These are phyloP conservation scores for Aquanectria penicillioides DNA, from an alignment of 2,329 filamentous ascomycete genomes.

Conservation along the genomic window DNA sequence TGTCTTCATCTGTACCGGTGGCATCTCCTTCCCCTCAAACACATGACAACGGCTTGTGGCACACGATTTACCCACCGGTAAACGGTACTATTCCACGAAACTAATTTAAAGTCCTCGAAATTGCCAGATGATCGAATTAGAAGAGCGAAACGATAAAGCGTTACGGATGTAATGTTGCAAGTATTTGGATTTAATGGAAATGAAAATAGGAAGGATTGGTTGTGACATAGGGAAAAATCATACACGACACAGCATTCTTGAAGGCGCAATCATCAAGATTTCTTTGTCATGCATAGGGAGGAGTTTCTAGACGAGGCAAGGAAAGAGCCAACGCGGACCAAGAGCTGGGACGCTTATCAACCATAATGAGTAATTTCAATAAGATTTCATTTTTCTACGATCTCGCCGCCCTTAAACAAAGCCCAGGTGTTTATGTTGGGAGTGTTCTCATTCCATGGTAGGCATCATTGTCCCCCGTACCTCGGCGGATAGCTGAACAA, in stretches of 20 bases:
- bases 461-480: too few species aligned
- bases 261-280: slow-evolving; percentile 7
- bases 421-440: too few species aligned
- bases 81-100: slow-evolving; percentile 47
- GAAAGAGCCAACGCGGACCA: slow-evolving; percentile 46
- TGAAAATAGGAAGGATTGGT: slow-evolving; percentile 6
- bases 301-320: slow-evolving; percentile 25
- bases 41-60: slow-evolving; percentile 57
- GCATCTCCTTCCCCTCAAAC: slow-evolving; percentile 39
- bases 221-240: slow-evolving; percentile 23
- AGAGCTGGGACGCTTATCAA: slow-evolving; percentile 51
- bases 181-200: slow-evolving; percentile 4
- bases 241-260: slow-evolving; percentile 20
- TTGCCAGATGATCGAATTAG: too few species aligned
- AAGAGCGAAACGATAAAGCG: slow-evolving; percentile 12
- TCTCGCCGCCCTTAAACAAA: too few species aligned
- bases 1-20: slow-evolving; percentile 5
- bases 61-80: slow-evolving; percentile 57
- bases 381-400: neutral
- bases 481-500: too few species aligned
- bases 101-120: slow-evolving; percentile 22
- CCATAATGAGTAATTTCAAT: slow-evolving; percentile 39
- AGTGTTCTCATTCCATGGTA: too few species aligned
- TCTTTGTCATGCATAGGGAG: slow-evolving; percentile 17
- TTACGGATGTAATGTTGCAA: slow-evolving; percentile 3